Evolutionary conservation across 2,329 filamentous ascomycete genomes (phyloP).

Genomic region (Calonectria ilicicola): DNA sequence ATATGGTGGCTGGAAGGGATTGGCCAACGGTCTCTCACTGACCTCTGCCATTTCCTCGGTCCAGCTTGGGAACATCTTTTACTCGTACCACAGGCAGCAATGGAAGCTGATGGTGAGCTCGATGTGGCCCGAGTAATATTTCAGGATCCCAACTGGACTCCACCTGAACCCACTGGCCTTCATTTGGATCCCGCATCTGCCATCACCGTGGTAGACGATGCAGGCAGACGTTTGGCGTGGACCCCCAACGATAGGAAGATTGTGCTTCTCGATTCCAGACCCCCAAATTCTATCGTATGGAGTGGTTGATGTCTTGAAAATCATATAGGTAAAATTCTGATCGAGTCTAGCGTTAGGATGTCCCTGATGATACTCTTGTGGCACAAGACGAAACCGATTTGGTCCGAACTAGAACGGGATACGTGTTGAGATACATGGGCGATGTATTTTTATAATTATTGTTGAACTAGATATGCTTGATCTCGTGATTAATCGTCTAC

Average conservation of each 20-base stretch:
- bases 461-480: background rate
- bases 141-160: conserved; percentile 57
- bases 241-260: conserved; percentile 32
- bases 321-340: background rate
- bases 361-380: background rate
- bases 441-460: background rate
- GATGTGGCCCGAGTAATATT: conserved; percentile 57
- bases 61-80: conserved; percentile 56
- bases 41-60: conserved; percentile 56
- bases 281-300: background rate
- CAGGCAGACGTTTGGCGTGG: conserved; percentile 40
- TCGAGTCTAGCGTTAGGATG: background rate
- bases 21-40: conserved; percentile 57
- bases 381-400: background rate
- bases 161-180: conserved; percentile 23
- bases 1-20: conserved; percentile 66
- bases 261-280: conserved; percentile 32
- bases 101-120: conserved; percentile 46
- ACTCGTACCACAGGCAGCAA: conserved; percentile 54
- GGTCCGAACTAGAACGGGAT: background rate
- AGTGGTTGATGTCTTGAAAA: background rate
- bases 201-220: conserved; percentile 36
- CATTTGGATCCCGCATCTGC: conserved; percentile 29
- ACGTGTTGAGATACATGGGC: background rate
- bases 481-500: background rate